These are phyloP conservation scores for Anaeromyces robustus DNA, from an alignment of 192 early-diverging fungal genomes.

Conservation along the genomic window DNA sequence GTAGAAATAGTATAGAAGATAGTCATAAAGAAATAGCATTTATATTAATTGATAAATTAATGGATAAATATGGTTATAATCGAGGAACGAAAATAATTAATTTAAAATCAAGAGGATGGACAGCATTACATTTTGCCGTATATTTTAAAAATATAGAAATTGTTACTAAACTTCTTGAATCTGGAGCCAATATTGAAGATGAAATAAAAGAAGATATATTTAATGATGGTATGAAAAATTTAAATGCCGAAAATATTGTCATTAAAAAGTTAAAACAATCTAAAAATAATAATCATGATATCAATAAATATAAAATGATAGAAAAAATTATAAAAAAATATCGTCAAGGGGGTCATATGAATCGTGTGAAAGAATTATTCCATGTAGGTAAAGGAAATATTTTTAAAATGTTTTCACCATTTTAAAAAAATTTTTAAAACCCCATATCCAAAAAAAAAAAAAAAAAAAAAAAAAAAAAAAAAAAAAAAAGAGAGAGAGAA, in stretches of 20 bases:
- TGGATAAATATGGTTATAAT: neutral
- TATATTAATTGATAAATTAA: neutral
- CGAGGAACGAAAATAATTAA: neutral
- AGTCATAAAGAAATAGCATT: neutral
- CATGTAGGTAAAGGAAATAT: too few species aligned
- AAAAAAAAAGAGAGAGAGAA: too few species aligned
- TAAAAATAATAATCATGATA: too few species aligned
- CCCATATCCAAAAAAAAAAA: too few species aligned
- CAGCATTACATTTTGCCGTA: neutral
- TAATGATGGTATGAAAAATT: neutral
- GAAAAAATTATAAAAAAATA: too few species aligned
- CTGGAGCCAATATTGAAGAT: neutral
- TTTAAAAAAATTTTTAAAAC: too few species aligned
- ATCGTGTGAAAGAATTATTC: too few species aligned
- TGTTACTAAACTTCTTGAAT: neutral
- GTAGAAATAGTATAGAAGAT: neutral
- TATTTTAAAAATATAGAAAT: neutral
- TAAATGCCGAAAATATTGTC: neutral
- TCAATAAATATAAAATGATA: too few species aligned
- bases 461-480: too few species aligned
- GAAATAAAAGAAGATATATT: neutral
- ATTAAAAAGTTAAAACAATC: neutral
- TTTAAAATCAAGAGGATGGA: neutral
- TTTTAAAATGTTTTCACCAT: too few species aligned
- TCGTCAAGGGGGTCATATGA: too few species aligned